Percentiles rank a stretch among this genome's conserved stretches.
Evolutionary conservation across 768 basidiomycete genomes (phyloP).

Genomic region (Pulveroboletus sp.): DNA sequence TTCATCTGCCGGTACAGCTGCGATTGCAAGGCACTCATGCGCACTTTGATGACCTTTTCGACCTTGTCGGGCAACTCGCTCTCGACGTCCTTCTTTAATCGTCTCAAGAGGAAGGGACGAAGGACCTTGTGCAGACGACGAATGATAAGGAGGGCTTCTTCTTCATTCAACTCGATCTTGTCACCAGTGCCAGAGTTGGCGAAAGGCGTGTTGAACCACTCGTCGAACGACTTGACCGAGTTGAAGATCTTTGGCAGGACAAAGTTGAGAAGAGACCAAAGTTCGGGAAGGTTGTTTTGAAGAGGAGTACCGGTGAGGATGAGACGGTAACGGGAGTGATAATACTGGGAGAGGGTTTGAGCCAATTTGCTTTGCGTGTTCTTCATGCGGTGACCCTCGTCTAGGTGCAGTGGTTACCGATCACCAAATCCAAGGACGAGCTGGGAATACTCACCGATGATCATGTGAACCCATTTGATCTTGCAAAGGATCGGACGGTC

Average conservation of each 20-base stretch:
- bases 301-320: constrained; percentile 95
- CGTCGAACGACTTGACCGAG: constrained; percentile 98
- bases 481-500: constrained; percentile 88
- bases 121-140: constrained; percentile 95
- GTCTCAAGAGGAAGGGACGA: constrained; percentile 86
- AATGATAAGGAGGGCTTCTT: constrained; percentile 97
- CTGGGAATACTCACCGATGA: constrained; percentile 60
- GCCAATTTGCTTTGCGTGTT: constrained; percentile 88
- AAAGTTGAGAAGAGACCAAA: constrained; percentile 95
- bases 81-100: constrained; percentile 96
- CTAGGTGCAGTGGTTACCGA: constrained; percentile 33
- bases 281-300: constrained; percentile 94
- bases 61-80: constrained; percentile 94
- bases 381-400: constrained; percentile 98
- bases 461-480: constrained; percentile 96
- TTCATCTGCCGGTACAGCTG: constrained; percentile 97
- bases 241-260: constrained; percentile 95
- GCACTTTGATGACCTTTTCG: constrained; percentile 95
- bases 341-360: constrained; percentile 87
- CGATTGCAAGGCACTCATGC: constrained; percentile 89
- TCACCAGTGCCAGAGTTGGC: constrained; percentile 97
- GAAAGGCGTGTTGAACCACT: constrained; percentile 99
- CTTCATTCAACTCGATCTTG: constrained; percentile 99
- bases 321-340: constrained; percentile 88
- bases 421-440: neutral